phyloP scores from a whole-genome alignment of 2,329 filamentous ascomycete species.

The Aspergillus niger region DNA sequence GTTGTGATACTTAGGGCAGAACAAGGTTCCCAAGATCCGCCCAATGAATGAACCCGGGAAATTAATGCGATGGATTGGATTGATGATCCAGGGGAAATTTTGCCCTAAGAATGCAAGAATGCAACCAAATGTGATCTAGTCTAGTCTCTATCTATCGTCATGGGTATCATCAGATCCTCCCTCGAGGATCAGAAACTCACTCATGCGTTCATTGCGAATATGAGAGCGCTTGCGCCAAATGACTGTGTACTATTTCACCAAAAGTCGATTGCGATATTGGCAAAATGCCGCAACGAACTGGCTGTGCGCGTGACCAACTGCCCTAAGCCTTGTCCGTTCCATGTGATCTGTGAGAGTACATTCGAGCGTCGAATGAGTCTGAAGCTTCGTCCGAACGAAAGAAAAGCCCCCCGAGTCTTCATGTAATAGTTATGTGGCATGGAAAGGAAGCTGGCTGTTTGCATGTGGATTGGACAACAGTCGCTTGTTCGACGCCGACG shows the following conservation, averaged over 20 bases:
- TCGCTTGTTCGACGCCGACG: neutral
- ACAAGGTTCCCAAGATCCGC: neutral
- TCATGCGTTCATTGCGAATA: neutral
- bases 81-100: neutral
- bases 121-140: neutral
- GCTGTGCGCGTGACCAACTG: neutral
- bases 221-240: neutral
- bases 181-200: neutral
- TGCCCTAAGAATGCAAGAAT: neutral
- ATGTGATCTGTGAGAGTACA: neutral
- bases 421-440: neutral
- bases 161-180: conserved; percentile 4
- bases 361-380: neutral
- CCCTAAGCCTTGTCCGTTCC: neutral
- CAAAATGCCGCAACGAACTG: neutral
- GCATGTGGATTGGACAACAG: neutral
- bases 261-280: neutral
- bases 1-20: neutral
- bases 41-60: neutral
- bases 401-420: neutral
- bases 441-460: neutral
- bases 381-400: no score
- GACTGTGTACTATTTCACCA: neutral
- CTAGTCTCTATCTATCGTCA: conserved; percentile 3
- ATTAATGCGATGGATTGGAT: neutral